Conservation (phyloP, 352 stramenopile genomes). For the Phytophthora citricola region DNA sequence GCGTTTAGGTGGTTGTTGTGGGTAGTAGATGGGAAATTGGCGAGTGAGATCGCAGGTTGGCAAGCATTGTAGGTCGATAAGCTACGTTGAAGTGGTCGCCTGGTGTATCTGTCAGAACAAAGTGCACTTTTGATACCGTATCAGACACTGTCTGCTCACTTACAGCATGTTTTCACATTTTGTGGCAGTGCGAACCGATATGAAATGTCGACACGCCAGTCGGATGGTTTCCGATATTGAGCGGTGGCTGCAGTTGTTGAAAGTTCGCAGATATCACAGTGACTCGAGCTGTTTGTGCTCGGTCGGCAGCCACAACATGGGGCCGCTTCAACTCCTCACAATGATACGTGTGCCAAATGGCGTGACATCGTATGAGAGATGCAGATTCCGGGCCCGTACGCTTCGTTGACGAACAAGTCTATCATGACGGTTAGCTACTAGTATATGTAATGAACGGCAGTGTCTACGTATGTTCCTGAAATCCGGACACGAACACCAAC, state of each 20-base stretch:
- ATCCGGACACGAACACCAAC: too few species aligned
- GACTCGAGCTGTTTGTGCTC: background rate
- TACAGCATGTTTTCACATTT: background rate
- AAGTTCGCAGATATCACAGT: background rate
- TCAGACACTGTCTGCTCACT: background rate
- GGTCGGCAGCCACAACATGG: too few species aligned
- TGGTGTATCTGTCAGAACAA: background rate
- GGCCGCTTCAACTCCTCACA: too few species aligned
- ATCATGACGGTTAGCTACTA: too few species aligned
- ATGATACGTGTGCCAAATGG: too few species aligned
- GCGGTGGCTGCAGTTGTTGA: background rate
- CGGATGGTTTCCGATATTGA: background rate
- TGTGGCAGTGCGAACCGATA: too few species aligned
- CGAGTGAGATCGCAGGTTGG: background rate
- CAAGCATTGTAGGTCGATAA: too few species aligned
- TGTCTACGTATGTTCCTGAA: too few species aligned
- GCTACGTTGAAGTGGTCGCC: constrained; percentile 5
- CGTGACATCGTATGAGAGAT: too few species aligned
- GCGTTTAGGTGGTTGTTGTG: background rate
- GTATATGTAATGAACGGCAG: too few species aligned
- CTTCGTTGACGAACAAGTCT: too few species aligned
- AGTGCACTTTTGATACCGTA: background rate
- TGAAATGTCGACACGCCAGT: background rate
- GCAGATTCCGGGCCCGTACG: too few species aligned
- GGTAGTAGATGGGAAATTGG: constrained; percentile 5